Evolutionary conservation across 345 rosid genomes (phyloP), one percentile per base, ranked within the genome.

Genomic region (Euclidium syriacum): DNA sequence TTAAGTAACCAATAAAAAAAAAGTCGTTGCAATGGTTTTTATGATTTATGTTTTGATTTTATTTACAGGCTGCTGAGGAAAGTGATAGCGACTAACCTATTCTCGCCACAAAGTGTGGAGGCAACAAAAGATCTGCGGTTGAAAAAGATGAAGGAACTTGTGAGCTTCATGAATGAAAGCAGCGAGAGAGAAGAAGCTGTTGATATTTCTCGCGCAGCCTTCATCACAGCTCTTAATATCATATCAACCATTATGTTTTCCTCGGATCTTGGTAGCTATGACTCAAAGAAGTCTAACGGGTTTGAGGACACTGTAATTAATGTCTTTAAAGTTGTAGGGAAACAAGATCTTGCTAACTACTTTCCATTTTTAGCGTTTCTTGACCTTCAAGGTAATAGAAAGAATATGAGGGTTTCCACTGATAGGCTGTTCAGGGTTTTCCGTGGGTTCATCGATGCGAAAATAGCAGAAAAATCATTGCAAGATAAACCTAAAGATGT

Each of bases 201-300:
- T 16, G 75, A 74, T 35, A 65, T 83, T 0, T 78, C 86, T 12
- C 64, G 61, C 33, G 80, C 67, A 12, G 62, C 77, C 8, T 81
- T 83, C 58, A 30, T 4, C 44, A 64, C 86, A 30, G 5, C 48
- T 4, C 67, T 83, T 9, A 80, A 78, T 58, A 44, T 78, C 30
- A 14, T 81, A n/a, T 79, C 86, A 0, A 76, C 69, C 65, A 55
- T 74, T 29, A 6, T 85, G 11, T 64, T 79, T 35, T 85, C 88
- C 0, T 16, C 56, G 3, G 81, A 85, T 71, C 46, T 85, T 22
- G 72, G 58, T 26, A 64, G 72, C 62, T 58, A 64, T 11, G 64
- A 56, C 15, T 57, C 75, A 1, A 40, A 53, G 3, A 10, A 18
- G 4, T 27, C 53, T 2, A 48, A 6, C 19, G 73, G 14, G 40